Base-by-base conservation (phyloP, 768 basidiomycete genomes). In the Podaxis sp. region DNA sequence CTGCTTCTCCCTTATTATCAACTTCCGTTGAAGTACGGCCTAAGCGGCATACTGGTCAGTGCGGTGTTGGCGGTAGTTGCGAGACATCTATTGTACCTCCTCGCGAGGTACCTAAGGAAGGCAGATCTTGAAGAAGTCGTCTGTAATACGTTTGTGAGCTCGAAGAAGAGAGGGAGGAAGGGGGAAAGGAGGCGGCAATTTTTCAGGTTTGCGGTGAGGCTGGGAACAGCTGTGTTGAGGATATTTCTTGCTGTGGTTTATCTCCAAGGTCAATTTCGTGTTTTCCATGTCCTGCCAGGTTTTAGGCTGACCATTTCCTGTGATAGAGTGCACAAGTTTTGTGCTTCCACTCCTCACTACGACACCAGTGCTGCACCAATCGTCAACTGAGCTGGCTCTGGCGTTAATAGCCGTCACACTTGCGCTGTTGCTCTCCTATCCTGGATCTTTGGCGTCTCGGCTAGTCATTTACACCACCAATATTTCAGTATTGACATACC, bases 71-170 rank as follows among this genome's bases (percentile, higher is more conserved):
- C 89, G 6, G 81, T 81, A 36, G 84, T 89, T 65, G 79, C 85
- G 41, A 77, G 88, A 56, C 88, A 90, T 66, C 75, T 92, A 54
- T 89, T 87, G 86, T 91, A 89, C 74, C 83, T 91, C 79, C 82
- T 92, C n/a, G 84, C 87, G 50, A 81, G 87, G 36, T 90, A 92
- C 72, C 77, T 89, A 50, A 83, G 84, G 67, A 83, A 84, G 71
- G 78, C 81, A 36, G 85, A 89, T 64, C 71, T 87, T 40, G 86
- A 90, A 71, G 89, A 90, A 64, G 77, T 91, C 46, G 70, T 91
- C 56, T 67, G 87, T 17, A 82, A 88, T 65, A 78, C 84, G 0
- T 84, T 90, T 69, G 44, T 62, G 22, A 56, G 61, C 37, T 84
- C 86, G 17, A 79, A 81, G 59, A 82, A 82, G 28, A 76, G 76